Evolutionary conservation across 768 basidiomycete genomes (phyloP).

Genomic region (Cystobasidium onofrii): DNA sequence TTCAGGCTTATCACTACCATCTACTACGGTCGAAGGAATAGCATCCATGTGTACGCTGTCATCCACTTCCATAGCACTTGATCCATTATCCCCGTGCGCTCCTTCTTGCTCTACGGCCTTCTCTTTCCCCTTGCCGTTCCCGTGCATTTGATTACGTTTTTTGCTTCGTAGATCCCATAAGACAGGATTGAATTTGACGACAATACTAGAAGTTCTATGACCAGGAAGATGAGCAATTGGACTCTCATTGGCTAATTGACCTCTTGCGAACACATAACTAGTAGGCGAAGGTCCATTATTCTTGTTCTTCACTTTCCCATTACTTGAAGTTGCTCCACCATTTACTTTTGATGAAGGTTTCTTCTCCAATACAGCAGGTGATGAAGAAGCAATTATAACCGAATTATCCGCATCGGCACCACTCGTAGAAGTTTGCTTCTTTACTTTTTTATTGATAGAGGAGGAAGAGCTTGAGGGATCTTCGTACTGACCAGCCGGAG

Average conservation of each 20-base stretch:
- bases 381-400: neutral
- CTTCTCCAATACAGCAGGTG: neutral
- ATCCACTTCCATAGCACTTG: slow-evolving; percentile 5
- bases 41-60: slow-evolving; percentile 21
- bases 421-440: slow-evolving; percentile 14
- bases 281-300: slow-evolving; percentile 51
- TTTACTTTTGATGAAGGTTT: neutral
- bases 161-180: slow-evolving; percentile 73
- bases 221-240: slow-evolving; percentile 93
- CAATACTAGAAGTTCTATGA: slow-evolving; percentile 89
- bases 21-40: neutral
- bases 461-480: slow-evolving; percentile 53
- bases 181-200: slow-evolving; percentile 85
- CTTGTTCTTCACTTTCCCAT: neutral
- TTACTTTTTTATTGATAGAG: slow-evolving; percentile 3
- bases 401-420: neutral
- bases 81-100: neutral
- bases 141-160: slow-evolving; percentile 45
- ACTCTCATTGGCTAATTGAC: slow-evolving; percentile 68
- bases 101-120: slow-evolving; percentile 16
- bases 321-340: neutral
- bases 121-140: slow-evolving; percentile 33
- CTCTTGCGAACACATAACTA: slow-evolving; percentile 91
- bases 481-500: slow-evolving; percentile 94
- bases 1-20: neutral